Evolutionary conservation across 768 basidiomycete genomes (phyloP), one percentile per base, ranked within the genome.

Genomic region (Leucocoprinus leucothites): DNA sequence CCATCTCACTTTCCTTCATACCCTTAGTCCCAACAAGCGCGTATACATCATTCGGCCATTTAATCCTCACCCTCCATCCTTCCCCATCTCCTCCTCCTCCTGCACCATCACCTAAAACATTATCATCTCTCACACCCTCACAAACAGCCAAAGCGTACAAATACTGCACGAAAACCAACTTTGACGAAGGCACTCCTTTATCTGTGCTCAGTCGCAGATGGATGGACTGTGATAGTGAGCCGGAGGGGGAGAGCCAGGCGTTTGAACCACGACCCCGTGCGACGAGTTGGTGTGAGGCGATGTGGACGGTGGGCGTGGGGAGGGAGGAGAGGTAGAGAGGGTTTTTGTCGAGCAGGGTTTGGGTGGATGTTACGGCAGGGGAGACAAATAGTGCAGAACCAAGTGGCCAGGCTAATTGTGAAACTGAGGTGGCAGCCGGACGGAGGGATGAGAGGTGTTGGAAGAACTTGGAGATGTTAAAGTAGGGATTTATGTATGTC

Each of bases 1-100:
- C 81, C 38, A 38, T 38, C 18, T 71, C 72, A 3, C 72, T 74
- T 1, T 67, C 73, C 16, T 41, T 48, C 3, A 67, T 71, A 31
- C 74, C 82, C 38, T 41, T 48, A 2, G 68, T 71, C 26, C 74
- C 82, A 36, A 77, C 74, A 38, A 84, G 77, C 1, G 85, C 89
- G 63, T 98, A 98, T 3, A 99, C 74, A 62, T 98, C 97, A 64
- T 98, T 98, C 18, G 96, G 97, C 97, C 97, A 98, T 68, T 98
- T 98, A 22, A 98, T 73, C 38, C 85, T 77, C 9, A 97, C 81
- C 13, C 75, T 75, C 2, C 40, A 56, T 3, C 47, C 54, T 35
- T 56, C 47, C 14, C 54, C 54, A n/a, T 44, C 54, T 9, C 41
- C 47, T 16, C 48, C 54, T 18, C 48, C 48, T 5, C 41, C 14